A percentile compares a stretch with the other conserved stretches of the same genome.
These are phyloP conservation scores for Apostasia shenzhenica DNA, from an alignment of 106 monocot genomes.

Conservation along the genomic window DNA sequence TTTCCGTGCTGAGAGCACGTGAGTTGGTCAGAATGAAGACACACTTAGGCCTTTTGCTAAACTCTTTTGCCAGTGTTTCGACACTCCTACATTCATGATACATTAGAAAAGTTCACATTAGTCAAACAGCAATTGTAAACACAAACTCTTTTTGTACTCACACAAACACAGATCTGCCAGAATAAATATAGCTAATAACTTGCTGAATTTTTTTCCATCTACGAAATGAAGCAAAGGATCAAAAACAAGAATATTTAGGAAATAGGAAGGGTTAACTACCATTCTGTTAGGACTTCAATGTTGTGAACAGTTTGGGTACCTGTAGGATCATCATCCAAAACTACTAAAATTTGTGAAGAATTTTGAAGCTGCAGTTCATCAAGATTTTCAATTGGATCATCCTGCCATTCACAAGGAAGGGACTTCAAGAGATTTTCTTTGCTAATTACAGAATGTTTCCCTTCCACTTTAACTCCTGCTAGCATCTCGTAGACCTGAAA, in stretches of 20 bases:
- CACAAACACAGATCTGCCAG: too few relatives aligned
- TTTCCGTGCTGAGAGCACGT: constrained; percentile 74
- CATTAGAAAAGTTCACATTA: constrained; percentile 1
- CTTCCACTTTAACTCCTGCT: constrained; percentile 88
- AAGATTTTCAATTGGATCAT: constrained; percentile 51
- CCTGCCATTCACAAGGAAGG: constrained; percentile 84
- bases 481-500: constrained; percentile 87
- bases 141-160: neutral
- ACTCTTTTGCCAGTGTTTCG: constrained; percentile 61
- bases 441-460: constrained; percentile 29
- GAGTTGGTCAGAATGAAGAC: constrained; percentile 98
- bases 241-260: too few relatives aligned
- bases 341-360: constrained; percentile 58
- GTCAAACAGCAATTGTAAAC: neutral
- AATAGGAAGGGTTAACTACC: constrained; percentile 27
- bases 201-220: too few relatives aligned
- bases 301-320: constrained; percentile 98
- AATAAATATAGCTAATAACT: too few relatives aligned
- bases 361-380: constrained; percentile 20
- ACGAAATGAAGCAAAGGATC: too few relatives aligned
- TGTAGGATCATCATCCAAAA: constrained; percentile 96
- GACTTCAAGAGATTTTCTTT: constrained; percentile 58
- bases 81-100: constrained; percentile 46
- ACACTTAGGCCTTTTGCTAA: constrained; percentile 53
- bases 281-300: constrained; percentile 91